These are phyloP conservation scores for Elsinoe fawcettii DNA, from an alignment of 2,329 filamentous ascomycete species.

Conservation along the genomic window DNA sequence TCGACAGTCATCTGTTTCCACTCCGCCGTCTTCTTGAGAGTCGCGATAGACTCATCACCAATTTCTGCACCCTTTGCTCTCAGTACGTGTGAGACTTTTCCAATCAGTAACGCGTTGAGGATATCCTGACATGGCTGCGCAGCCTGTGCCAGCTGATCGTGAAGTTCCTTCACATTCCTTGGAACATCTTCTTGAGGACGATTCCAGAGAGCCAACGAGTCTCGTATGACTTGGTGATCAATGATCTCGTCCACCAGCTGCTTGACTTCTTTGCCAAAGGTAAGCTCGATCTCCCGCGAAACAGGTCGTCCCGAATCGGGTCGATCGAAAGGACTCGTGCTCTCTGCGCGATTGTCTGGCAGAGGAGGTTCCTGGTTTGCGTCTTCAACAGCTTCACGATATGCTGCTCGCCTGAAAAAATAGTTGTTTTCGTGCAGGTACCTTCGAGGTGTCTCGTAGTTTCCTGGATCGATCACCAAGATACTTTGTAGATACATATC, in stretches of 20 bases:
- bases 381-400: not conserved
- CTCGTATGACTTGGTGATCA: not conserved
- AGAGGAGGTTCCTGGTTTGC: not conserved
- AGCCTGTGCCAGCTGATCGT: conserved; percentile 15
- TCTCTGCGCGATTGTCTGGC: not conserved
- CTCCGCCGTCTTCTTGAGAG: conserved; percentile 18
- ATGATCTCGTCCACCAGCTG: conserved; percentile 2
- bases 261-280: not conserved
- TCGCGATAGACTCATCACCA: conserved; percentile 13
- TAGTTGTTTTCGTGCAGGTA: conserved; percentile 51
- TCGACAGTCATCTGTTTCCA: conserved; percentile 19
- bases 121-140: conserved; percentile 14
- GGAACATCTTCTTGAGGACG: not conserved
- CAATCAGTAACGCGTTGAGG: not conserved
- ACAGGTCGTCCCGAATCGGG: not conserved
- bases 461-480: conserved; percentile 48
- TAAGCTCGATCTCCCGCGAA: not conserved
- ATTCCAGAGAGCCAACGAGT: not conserved
- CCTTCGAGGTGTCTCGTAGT: conserved; percentile 48
- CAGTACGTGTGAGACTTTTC: not conserved
- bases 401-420: conserved; percentile 42
- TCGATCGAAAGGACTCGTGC: not conserved
- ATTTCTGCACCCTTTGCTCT: not conserved
- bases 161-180: not conserved
- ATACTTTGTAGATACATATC: conserved; percentile 44